These are phyloP conservation scores for Sporisorium exsertum DNA, from an alignment of 1,284 basidiomycete genomes.

Conservation along the genomic window DNA sequence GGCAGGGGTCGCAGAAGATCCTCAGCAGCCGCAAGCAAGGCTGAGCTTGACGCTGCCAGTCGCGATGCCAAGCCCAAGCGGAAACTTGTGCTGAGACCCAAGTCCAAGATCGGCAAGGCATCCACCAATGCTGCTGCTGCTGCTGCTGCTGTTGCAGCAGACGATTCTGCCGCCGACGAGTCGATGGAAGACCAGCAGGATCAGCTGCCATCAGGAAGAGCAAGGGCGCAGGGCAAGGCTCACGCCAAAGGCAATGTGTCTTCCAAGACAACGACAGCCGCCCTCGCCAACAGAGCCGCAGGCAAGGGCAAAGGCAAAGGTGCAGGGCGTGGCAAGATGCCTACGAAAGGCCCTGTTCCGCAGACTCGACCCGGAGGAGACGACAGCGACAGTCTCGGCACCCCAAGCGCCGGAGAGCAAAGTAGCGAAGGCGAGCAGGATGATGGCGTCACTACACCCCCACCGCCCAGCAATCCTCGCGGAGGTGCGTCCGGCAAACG, in stretches of 20 bases:
- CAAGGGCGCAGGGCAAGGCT: slow-evolving; percentile 6
- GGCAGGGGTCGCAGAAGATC: slow-evolving; percentile 21
- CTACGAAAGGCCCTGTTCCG: slow-evolving; percentile 36
- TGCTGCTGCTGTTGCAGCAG: not conserved
- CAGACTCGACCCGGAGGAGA: slow-evolving; percentile 25
- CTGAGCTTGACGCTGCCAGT: slow-evolving; percentile 19
- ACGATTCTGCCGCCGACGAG: slow-evolving; percentile 16
- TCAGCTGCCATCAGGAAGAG: not conserved
- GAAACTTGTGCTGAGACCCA: slow-evolving; percentile 45
- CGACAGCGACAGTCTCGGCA: slow-evolving; percentile 52
- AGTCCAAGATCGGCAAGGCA: slow-evolving; percentile 39
- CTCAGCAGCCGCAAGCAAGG: slow-evolving; percentile 19
- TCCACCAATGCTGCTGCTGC: not conserved
- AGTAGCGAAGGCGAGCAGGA: slow-evolving; percentile 26
- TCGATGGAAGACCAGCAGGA: slow-evolving; percentile 14
- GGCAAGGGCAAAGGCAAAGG: slow-evolving; percentile 50
- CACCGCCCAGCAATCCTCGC: slow-evolving; percentile 15
- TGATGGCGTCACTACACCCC: slow-evolving; percentile 31
- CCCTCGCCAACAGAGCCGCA: slow-evolving; percentile 32
- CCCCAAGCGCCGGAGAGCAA: slow-evolving; percentile 37
- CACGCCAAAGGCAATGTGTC: slow-evolving; percentile 24
- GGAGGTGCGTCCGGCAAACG: slow-evolving; percentile 68
- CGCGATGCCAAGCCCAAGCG: slow-evolving; percentile 37
- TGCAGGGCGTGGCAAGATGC: slow-evolving; percentile 41
- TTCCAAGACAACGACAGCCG: slow-evolving; percentile 36